Base-by-base conservation (phyloP, 2,329 filamentous ascomycete species). In the Diaporthe citriasiana region DNA sequence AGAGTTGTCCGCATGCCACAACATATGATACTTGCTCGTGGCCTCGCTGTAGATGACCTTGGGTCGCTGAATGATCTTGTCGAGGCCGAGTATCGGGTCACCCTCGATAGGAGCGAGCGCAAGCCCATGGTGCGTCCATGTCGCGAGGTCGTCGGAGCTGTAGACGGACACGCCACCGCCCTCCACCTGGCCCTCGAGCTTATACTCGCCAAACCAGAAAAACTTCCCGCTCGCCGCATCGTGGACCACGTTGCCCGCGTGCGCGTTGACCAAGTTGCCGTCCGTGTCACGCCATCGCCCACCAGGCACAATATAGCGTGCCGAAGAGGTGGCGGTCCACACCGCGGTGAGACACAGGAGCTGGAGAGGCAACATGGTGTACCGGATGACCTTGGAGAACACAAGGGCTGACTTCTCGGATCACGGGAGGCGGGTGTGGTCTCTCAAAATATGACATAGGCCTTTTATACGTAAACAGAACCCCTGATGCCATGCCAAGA, bases 191-290 rank as follows among this genome's bases (percentile, higher is more conserved):
- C 86, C 89, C 76, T 91, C 80, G 15, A 85, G 81, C 81, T 92
- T 92, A 81, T 90, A 88, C 78, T 92, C 90, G 47, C 90, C 90
- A 72, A 91, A 92, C 85, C 86, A 87, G 81, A 87, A 92, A 79
- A 90, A 92, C 74, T 85, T 88, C 22, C 87, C 87, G 0, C 85
- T 85, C 7, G 85, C 84, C 51, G 87, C 80, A 53, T 91, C 89
- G 0, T 88, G 79, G 0, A 86, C 86, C 9, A 92, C 83, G 17
- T 86, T 87, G 1, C 90, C 90, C 1, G 90, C 90, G 78, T 92
- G 90, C 1, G 90, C 90, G 70, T 90, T 92, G 70, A 92, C 86
- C 17, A 91, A 79, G n/a, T 88, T 86, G 0, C 89, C 89, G 3
- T 90, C 85, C 0, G 88, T 92, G 76, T 91, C 90, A 25, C 82